A percentile compares a stretch with the other conserved stretches of the same genome.
Evolutionary conservation across 2,329 filamentous ascomycete genomes (phyloP).

Genomic region (Alternaria sp.): DNA sequence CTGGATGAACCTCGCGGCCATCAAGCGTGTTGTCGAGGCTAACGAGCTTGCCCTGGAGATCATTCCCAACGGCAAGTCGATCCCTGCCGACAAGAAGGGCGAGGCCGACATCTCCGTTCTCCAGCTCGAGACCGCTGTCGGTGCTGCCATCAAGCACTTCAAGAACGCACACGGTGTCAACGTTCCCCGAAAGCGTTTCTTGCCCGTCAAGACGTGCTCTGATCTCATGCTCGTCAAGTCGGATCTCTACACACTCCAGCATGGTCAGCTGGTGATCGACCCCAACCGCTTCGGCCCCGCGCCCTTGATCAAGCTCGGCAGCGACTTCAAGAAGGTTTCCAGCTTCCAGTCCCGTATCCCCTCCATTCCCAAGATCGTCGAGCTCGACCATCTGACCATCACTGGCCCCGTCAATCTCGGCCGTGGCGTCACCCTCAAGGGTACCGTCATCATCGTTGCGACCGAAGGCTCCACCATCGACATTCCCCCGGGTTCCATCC

Average conservation of each 20-base stretch:
- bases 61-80: conserved; percentile 98
- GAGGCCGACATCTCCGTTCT: conserved; percentile 97
- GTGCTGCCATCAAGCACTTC: conserved; percentile 98
- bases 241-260: conserved; percentile 97
- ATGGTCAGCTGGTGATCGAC: conserved; percentile 97
- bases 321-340: conserved; percentile 99
- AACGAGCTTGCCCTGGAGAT: conserved; percentile 99
- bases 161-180: conserved; percentile 99
- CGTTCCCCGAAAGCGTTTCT: conserved; percentile 94
- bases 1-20: conserved; percentile 96
- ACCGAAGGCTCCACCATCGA: conserved; percentile 98
- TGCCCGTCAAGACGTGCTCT: conserved; percentile 99
- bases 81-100: conserved; percentile 99
- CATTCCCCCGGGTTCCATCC: conserved; percentile 91
- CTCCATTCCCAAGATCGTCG: conserved; percentile 88
- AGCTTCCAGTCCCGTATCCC: conserved; percentile 90
- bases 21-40: conserved; percentile 98
- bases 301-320: conserved; percentile 97
- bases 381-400: conserved; percentile 94
- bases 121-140: conserved; percentile 98
- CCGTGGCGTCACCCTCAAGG: conserved; percentile 94
- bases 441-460: conserved; percentile 98
- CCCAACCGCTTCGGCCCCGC: conserved; percentile 95
- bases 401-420: conserved; percentile 97
- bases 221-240: conserved; percentile 99